Evolutionary conservation across 108 stramenopile genomes (phyloP), one percentile per base, ranked within the genome.

Genomic region (Fistulifera solaris): DNA sequence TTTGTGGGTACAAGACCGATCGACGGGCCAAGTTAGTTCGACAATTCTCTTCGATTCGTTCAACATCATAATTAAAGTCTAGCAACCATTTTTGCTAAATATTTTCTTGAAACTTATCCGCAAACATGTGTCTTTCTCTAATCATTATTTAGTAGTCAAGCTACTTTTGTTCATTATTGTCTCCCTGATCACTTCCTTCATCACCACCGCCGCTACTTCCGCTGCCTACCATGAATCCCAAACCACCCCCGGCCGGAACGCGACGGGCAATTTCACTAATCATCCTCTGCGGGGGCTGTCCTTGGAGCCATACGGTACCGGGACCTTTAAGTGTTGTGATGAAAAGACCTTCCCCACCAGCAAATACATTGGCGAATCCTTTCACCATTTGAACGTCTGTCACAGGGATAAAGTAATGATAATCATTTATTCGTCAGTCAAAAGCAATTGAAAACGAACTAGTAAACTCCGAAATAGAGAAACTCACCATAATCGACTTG

Each of bases 271-370:
- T 92, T 49, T 88, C 87, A 58, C 81, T 75, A 17, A 90, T 69
- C 81, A 94, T 86, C 11, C 86, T 59, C 60, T 88, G 71, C 16
- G 78, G 65, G 15, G 94, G 85, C 66, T 83, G 75, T 23, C 90
- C 86, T 43, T 92, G 89, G 8, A 94, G 63, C 85, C 85, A 92
- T 21, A 94, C 88, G 3, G 71, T 77, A 4, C 94, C 94, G 0
- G 94, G 94, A 27, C 94, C 94, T 3, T 85, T 93, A 57, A 95
- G 59, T 1, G 89, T 93, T 1, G 94, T 93, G 47, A 95, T 78
- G 67, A 95, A 95, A 46, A 95, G 56, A 31, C 94, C 94, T 59
- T 93, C 89, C 1, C 91, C 91, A 16, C 94, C 89, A 63, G 89
- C 89, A 56, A 95, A 54, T 0, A 93, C 89, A 63, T 95, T 95